Base-by-base conservation (phyloP, 768 basidiomycete species). In the Russula abietina region DNA sequence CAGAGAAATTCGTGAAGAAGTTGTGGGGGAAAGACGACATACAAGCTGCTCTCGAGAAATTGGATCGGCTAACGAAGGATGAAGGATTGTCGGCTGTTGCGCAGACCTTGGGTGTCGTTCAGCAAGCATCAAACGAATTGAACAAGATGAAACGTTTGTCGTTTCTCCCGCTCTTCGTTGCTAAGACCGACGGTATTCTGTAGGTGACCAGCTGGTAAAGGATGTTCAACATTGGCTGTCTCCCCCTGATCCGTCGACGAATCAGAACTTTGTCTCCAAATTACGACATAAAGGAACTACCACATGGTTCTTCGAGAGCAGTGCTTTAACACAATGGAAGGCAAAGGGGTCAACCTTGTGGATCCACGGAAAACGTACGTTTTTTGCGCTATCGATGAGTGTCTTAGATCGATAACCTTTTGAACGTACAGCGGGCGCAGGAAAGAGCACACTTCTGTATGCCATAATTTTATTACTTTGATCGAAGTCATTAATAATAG, bases 401-500 rank as follows among this genome's bases (percentile, higher is more conserved):
- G 2, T 3, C 11, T 36, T 39, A 0, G 1, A 24, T 11, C 24
- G 1, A 60, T 16, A 3, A 1, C 33, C 19, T 26, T 24, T 22
- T 36, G 4, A 30, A 48, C 3, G 8, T 26, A 4, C 16, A 63
- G 62, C 33, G 10, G 58, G 62, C 0, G 54, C 43, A 0, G 62
- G 62, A 1, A 63, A 63, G 38, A 63, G 50, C 10, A 59, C 59
- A 4, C 36, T 63, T 16, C 43, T 59, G 62, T 63, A 39, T 9
- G 58, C 36, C 3, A 9, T 46, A 11, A 3, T 4, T 52, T 12
- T 39, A 45, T 48, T n/a, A 1, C 7, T 4, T 1, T 16, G 5
- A 30, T n/a, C 3, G 1, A 32, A 1, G 7, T 4, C 11, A 28
- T 17, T 58, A 16, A 53, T 58, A 16, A 53, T 3, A 10, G 3